phyloP scores from a whole-genome alignment of 2,329 filamentous ascomycete species.

The Phoma sp. region DNA sequence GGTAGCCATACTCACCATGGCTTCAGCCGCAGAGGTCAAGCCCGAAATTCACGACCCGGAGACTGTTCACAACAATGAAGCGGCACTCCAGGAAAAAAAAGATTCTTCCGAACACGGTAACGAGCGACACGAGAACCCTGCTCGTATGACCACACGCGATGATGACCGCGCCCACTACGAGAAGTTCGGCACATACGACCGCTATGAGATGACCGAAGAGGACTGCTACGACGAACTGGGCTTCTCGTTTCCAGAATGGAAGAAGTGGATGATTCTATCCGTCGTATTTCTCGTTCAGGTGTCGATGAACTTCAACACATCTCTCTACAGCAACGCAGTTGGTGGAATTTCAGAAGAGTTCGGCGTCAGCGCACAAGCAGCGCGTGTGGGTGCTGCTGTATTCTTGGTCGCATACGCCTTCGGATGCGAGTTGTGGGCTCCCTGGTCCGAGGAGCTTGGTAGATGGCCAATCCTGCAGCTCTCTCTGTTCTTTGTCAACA shows the following conservation, averaged over 20 bases:
- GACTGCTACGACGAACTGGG: conserved; percentile 59
- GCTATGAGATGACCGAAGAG: conserved; percentile 56
- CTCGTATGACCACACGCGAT: conserved; percentile 18
- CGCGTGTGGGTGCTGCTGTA: conserved; percentile 75
- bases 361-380: conserved; percentile 69
- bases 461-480: conserved; percentile 76
- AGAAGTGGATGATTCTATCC: conserved; percentile 61
- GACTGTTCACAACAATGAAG: conserved; percentile 20
- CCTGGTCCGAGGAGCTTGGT: conserved; percentile 84
- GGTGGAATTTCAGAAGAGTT: conserved; percentile 66
- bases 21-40: conserved; percentile 10
- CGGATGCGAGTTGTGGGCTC: conserved; percentile 86
- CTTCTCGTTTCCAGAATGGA: conserved; percentile 55
- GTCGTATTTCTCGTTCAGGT: conserved; percentile 62
- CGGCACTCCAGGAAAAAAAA: conserved; percentile 32
- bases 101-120: conserved; percentile 25
- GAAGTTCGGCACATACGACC: conserved; percentile 50
- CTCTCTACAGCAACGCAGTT: conserved; percentile 61
- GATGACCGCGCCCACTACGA: conserved; percentile 39
- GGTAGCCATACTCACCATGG: neutral
- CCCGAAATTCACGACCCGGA: conserved; percentile 28
- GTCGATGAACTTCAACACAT: conserved; percentile 65
- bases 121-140: conserved; percentile 28
- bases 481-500: conserved; percentile 75
- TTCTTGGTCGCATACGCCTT: conserved; percentile 83